Evolutionary conservation across 1,139 yeast genomes (phyloP).

Genomic region (Eremothecium coryli): DNA sequence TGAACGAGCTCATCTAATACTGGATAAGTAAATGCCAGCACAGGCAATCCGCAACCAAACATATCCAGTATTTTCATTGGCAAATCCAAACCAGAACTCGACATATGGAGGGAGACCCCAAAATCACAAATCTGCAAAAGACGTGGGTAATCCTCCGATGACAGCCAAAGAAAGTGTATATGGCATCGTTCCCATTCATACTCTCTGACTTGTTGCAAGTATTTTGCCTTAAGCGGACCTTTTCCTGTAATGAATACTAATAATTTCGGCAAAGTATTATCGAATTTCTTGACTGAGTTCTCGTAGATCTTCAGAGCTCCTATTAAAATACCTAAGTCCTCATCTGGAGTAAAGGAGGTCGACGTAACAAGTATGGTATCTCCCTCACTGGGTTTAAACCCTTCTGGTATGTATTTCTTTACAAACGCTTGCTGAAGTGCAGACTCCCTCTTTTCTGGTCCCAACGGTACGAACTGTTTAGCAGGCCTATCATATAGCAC

Average conservation of each 20-base stretch:
- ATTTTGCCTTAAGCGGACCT: conserved; percentile 65
- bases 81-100: conserved; percentile 86
- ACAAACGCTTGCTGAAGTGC: conserved; percentile 33
- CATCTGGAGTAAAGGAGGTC: conserved; percentile 94
- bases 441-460: conserved; percentile 14
- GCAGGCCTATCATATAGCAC: conserved; percentile 74
- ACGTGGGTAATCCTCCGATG: conserved; percentile 70
- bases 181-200: conserved; percentile 41
- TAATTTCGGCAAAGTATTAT: conserved; percentile 38
- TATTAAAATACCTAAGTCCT: conserved; percentile 64
- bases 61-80: conserved; percentile 97
- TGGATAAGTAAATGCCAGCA: conserved; percentile 63
- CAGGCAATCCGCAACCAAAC: conserved; percentile 96
- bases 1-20: conserved; percentile 59
- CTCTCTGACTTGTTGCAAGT: conserved; percentile 38
- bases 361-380: conserved; percentile 71
- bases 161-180: conserved; percentile 66
- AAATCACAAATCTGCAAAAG: conserved; percentile 71
- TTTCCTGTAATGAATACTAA: conserved; percentile 81
- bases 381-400: conserved; percentile 28
- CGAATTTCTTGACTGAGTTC: conserved; percentile 22
- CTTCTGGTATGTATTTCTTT: conserved; percentile 34
- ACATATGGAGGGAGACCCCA: conserved; percentile 83
- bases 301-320: conserved; percentile 63
- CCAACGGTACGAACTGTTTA: conserved; percentile 50